These are phyloP conservation scores for Chondrostereum purpureum DNA, from an alignment of 1,284 basidiomycete genomes.

Conservation along the genomic window DNA sequence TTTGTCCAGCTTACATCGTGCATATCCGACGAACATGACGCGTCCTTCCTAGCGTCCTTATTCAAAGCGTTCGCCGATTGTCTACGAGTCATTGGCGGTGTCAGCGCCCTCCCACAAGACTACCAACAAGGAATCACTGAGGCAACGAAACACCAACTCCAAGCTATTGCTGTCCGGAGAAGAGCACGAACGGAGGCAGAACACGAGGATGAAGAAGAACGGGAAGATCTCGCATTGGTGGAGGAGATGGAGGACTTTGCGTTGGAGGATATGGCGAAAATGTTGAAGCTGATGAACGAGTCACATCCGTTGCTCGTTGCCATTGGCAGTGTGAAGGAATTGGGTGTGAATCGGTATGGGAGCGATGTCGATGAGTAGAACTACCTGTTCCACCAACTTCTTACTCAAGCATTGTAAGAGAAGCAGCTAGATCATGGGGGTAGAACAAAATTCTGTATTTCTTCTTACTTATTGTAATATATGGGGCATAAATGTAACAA, in stretches of 20 bases:
- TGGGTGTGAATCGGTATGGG: slow-evolving; percentile 49
- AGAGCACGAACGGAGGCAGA: slow-evolving; percentile 42
- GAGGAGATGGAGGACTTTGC: slow-evolving; percentile 74
- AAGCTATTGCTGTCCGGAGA: slow-evolving; percentile 57
- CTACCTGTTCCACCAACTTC: no score
- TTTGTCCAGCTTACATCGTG: slow-evolving; percentile 64
- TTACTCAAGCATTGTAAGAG: no score
- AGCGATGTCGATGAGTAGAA: slow-evolving; percentile 28
- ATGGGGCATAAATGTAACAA: no score
- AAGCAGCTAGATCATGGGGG: no score
- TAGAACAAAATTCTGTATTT: no score
- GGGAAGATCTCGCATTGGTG: slow-evolving; percentile 60
- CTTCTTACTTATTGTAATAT: no score
- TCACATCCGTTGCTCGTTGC: slow-evolving; percentile 61
- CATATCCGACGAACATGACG: slow-evolving; percentile 61
- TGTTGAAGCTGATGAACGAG: slow-evolving; percentile 46
- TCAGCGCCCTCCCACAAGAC: slow-evolving; percentile 42
- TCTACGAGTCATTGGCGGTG: slow-evolving; percentile 55
- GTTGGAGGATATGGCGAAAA: slow-evolving; percentile 66
- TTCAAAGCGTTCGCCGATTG: slow-evolving; percentile 73
- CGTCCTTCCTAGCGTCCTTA: slow-evolving; percentile 69
- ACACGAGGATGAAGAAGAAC: slow-evolving; percentile 44
- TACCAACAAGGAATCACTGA: slow-evolving; percentile 50
- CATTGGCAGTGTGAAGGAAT: slow-evolving; percentile 60
- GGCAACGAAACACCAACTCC: slow-evolving; percentile 64